Conservation (phyloP, 768 basidiomycete genomes). For the Calocybe indica region DNA sequence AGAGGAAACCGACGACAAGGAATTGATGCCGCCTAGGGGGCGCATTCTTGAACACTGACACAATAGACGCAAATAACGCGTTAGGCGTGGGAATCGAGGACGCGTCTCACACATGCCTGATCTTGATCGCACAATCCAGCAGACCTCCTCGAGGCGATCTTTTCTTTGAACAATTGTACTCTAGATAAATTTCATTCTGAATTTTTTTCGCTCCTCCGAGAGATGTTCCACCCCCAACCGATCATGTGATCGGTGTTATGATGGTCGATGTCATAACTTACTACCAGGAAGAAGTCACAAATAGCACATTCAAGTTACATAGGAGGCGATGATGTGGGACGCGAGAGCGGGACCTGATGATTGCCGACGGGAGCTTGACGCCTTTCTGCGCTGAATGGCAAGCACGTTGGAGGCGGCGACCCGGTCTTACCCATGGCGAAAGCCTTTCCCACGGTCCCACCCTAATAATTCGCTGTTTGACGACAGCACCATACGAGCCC, state of each 20-base stretch:
- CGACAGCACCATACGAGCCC: conserved; percentile 2
- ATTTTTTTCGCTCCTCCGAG: too few relatives aligned
- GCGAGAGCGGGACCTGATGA: too few relatives aligned
- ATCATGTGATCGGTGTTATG: too few relatives aligned
- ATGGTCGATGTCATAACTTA: too few relatives aligned
- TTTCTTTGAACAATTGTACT: too few relatives aligned
- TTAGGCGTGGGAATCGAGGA: conserved; percentile 19
- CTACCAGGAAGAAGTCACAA: too few relatives aligned
- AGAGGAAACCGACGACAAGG: conserved; percentile 9
- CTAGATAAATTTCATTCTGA: neutral
- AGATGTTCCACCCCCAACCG: too few relatives aligned
- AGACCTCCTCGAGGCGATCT: neutral
- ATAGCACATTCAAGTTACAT: too few relatives aligned
- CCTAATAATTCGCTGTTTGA: conserved; percentile 13
- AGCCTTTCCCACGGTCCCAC: conserved; percentile 13
- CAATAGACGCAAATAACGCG: conserved; percentile 37
- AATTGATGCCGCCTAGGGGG: conserved; percentile 8
- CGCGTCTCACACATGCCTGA: conserved; percentile 15
- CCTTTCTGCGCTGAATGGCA: neutral
- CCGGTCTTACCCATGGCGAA: conserved; percentile 12
- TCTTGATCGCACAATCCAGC: too few relatives aligned
- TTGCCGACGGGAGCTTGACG: too few relatives aligned
- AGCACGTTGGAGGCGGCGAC: neutral
- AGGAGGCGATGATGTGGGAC: too few relatives aligned
- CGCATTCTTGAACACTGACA: conserved; percentile 29